Evolutionary conservation across 2,329 filamentous ascomycete species (phyloP), one percentile per base, ranked within the genome.

Genomic region (Arthrocladium fulminans): DNA sequence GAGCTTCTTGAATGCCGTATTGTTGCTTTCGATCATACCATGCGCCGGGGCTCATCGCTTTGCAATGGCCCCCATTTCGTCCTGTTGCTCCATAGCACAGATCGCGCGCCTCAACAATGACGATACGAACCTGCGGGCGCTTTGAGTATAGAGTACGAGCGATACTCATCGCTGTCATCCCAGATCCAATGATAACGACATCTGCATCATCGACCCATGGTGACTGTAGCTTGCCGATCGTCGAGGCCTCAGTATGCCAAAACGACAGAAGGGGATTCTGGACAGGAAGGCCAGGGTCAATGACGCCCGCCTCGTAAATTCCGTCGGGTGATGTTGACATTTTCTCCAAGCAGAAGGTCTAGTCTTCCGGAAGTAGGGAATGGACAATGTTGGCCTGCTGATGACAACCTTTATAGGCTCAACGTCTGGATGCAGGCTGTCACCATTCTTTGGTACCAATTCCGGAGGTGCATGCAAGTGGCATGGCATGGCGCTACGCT

Each of bases 31-130:
- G 7, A 38, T 38, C 34, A 38, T 8, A 38, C 34, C 34, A 38
- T 7, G 7, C 15, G 15, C 34, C 34, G 15, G 34, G 34, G 15
- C 34, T 38, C 34, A 38, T 38, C 8, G 19, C 34, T 38, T 38
- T 38, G 15, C 7, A 8, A 17, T 64, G 62, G 0, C 61, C 63
- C 0, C 63, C 63, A 47, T 65, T 65, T 2, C 62, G 61, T 1
- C 63, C 63, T 0, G 62, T 65, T 1, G 63, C 63, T 10, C 63
- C 63, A 10, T 55, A 60, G 38, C 63, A 65, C 10, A 61, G 42
- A 19, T 56, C 54, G 13, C 63, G 61, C 0, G 62, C 61, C 47
- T 65, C 63, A 1, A 65, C 53, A 19, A 65, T 57, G 2, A 60
- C 51, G 2, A 65, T 23, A 8, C 15, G 7, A 17, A 38, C 8